Conservation (phyloP, 768 basidiomycete genomes). For the Lanmaoa rubissima region DNA sequence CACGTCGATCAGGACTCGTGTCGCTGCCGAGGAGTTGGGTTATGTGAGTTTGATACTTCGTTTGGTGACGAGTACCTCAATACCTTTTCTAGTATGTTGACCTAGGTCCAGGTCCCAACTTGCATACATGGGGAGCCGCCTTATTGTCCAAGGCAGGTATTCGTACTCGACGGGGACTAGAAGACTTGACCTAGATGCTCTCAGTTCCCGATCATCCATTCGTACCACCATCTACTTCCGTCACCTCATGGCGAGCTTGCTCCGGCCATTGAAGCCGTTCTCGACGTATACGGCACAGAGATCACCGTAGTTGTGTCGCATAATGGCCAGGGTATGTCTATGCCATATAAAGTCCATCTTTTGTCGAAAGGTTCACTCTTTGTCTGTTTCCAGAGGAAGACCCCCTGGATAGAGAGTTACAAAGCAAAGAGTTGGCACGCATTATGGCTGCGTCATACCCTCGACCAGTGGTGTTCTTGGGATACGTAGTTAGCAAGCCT, state of each 20-base stretch:
- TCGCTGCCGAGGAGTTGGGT: constrained; percentile 73
- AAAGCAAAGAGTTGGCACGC: constrained; percentile 75
- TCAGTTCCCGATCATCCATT: constrained; percentile 85
- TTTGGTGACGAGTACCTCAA: constrained; percentile 3
- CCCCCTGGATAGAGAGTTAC: constrained; percentile 82
- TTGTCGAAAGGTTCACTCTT: neutral
- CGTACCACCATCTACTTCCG: constrained; percentile 82
- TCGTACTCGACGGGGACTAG: neutral
- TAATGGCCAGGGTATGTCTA: constrained; percentile 81
- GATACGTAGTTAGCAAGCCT: constrained; percentile 77
- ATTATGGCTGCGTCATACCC: constrained; percentile 73
- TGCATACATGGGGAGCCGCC: constrained; percentile 87
- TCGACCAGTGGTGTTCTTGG: constrained; percentile 74
- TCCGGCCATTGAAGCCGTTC: constrained; percentile 82
- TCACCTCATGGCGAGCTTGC: constrained; percentile 86
- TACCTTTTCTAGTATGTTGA: constrained; percentile 65
- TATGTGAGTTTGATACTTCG: constrained; percentile 53
- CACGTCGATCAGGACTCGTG: constrained; percentile 55
- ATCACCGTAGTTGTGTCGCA: constrained; percentile 86
- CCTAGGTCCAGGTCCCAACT: constrained; percentile 82
- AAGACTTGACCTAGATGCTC: neutral
- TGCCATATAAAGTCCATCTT: neutral
- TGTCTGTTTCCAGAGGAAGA: constrained; percentile 65
- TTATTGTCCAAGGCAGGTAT: constrained; percentile 68
- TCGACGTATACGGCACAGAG: constrained; percentile 75